These are phyloP conservation scores for Gremmenia infestans DNA, from an alignment of 2,329 filamentous ascomycete genomes.

Conservation along the genomic window DNA sequence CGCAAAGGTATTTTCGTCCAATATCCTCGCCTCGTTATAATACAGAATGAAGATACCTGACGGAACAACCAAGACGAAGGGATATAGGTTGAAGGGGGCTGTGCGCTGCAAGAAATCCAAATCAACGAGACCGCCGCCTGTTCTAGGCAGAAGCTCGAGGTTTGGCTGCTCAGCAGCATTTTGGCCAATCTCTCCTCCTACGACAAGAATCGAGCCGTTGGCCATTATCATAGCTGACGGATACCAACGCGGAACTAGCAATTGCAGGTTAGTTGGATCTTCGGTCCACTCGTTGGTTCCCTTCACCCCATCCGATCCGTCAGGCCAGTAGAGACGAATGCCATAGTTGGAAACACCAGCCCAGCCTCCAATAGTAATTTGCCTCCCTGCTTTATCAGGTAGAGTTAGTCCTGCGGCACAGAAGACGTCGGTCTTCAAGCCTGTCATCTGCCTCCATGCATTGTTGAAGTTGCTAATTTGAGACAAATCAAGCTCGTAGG, in stretches of 20 bases:
- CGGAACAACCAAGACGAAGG: constrained; percentile 56
- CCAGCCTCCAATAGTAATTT: constrained; percentile 65
- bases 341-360: constrained; percentile 57
- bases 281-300: constrained; percentile 62
- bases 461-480: constrained; percentile 46
- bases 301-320: constrained; percentile 50
- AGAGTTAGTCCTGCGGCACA: constrained; percentile 60
- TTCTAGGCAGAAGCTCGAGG: constrained; percentile 54
- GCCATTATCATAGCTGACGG: constrained; percentile 58
- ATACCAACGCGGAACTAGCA: constrained; percentile 61
- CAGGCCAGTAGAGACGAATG: constrained; percentile 56
- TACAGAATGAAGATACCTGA: constrained; percentile 60
- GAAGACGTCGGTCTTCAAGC: constrained; percentile 60
- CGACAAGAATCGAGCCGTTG: constrained; percentile 59
- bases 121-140: constrained; percentile 23
- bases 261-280: constrained; percentile 45
- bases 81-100: constrained; percentile 63
- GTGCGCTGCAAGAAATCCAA: constrained; percentile 57
- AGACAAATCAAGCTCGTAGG: constrained; percentile 59
- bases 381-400: constrained; percentile 58
- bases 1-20: constrained; percentile 55
- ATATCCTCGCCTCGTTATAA: constrained; percentile 61
- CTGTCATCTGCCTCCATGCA: constrained; percentile 58
- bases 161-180: constrained; percentile 57
- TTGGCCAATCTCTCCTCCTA: constrained; percentile 58